Base-by-base conservation (phyloP, 2,329 filamentous ascomycete species). In the Colletotrichum liaoningense region DNA sequence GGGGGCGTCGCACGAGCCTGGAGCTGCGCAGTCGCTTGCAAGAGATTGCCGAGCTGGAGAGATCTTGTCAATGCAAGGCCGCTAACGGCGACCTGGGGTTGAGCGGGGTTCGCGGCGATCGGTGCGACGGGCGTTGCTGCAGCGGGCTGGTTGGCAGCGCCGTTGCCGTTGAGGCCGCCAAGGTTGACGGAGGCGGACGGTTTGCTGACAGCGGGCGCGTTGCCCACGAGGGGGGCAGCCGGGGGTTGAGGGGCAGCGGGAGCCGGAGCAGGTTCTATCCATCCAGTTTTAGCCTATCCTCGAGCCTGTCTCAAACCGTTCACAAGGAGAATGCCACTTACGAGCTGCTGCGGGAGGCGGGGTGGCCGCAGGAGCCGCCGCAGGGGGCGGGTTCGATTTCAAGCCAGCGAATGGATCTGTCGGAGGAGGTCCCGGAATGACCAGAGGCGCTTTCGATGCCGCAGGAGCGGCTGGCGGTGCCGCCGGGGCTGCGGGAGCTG, bases 31-130 rank as follows among this genome's bases (percentile, higher is more conserved):
- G 74, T 74, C 62, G 75, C 71, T 55, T 76, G 67, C 28, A 76
- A 76, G 62, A 88, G 77, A 68, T 84, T 87, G 35, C 86, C 87
- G 12, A 88, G 78, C 63, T 85, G 80, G 55, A 88, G 78, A 58
- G 81, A 78, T 69, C 83, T 88, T 76, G 80, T 84, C 60, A 88
- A 79, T 7, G 79, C 81, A 71, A 87, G 69, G 9, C 83, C 84
- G 38, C 86, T 80, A 69, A 86, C 82, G 1, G 78, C 76, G 19
- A 76, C 70, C 33, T 72, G 74, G 16, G 75, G 72, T 8, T 57
- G 69, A n/a, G 46, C 74, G 9, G 78, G 60, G 59, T 69, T 69
- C 3, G 77, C 78, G 2, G 77, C 76, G 9, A 77, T n/a, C 74
- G 2, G 76, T 67, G 2, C 62, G 63, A 26, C 72, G 69, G 52